Percentiles rank a stretch among this genome's conserved stretches.
These are phyloP conservation scores for Fonsecaea monophora DNA, from an alignment of 2,329 filamentous ascomycete species.

Conservation along the genomic window DNA sequence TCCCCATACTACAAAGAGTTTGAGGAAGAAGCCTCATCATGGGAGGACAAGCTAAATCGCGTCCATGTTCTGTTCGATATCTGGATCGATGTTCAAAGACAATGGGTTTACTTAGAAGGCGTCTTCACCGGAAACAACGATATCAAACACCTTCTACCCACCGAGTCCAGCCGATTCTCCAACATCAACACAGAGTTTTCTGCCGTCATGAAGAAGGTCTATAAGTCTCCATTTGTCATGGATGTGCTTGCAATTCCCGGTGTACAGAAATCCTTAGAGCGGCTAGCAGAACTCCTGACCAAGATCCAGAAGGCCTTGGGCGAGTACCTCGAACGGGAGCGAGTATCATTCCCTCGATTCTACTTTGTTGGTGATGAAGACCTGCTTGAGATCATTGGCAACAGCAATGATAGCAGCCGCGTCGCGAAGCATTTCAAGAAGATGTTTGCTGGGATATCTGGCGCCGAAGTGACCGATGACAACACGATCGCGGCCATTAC, in stretches of 20 bases:
- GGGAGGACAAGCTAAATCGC: slow-evolving; percentile 97
- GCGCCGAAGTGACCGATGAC: slow-evolving; percentile 89
- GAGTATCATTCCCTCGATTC: slow-evolving; percentile 96
- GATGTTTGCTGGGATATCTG: slow-evolving; percentile 97
- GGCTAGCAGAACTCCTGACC: slow-evolving; percentile 93
- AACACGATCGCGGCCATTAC: slow-evolving; percentile 88
- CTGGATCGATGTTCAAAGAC: slow-evolving; percentile 99
- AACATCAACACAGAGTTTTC: slow-evolving; percentile 99
- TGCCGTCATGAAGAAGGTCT: slow-evolving; percentile 99
- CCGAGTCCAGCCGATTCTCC: slow-evolving; percentile 95
- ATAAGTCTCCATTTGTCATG: slow-evolving; percentile 92
- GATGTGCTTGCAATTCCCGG: slow-evolving; percentile 96
- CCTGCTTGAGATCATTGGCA: slow-evolving; percentile 97
- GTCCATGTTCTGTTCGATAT: slow-evolving; percentile 98
- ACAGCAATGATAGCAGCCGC: slow-evolving; percentile 94
- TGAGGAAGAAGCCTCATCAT: slow-evolving; percentile 92
- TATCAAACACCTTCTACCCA: slow-evolving; percentile 96
- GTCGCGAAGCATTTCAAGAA: slow-evolving; percentile 99
- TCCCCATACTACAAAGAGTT: slow-evolving; percentile 99
- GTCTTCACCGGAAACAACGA: slow-evolving; percentile 99
- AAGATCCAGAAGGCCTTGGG: slow-evolving; percentile 99
- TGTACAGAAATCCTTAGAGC: slow-evolving; percentile 93
- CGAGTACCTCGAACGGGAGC: slow-evolving; percentile 97
- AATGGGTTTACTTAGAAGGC: slow-evolving; percentile 99
- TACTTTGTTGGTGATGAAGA: slow-evolving; percentile 99